phyloP scores from a whole-genome alignment of 2,329 filamentous ascomycete species.

The Polytolypa hystricis region DNA sequence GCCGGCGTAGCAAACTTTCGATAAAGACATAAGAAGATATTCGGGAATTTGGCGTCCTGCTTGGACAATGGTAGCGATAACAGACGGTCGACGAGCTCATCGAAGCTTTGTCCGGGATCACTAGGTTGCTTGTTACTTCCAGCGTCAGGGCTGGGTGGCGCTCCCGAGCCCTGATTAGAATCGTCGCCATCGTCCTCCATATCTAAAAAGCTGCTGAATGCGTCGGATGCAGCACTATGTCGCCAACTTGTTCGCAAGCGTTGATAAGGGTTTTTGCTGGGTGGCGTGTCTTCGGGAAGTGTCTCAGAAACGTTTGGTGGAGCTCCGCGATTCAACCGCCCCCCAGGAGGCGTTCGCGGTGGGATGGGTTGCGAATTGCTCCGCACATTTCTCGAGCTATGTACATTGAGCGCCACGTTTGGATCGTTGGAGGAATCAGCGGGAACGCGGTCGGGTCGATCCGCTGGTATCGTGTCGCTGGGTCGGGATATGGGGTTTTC shows the following conservation, averaged over 20 bases:
- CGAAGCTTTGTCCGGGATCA: constrained; percentile 35
- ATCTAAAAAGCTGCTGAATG: constrained; percentile 32
- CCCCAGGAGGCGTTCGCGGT: constrained; percentile 36
- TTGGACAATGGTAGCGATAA: constrained; percentile 72
- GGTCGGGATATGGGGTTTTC: constrained; percentile 47
- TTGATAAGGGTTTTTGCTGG: constrained; percentile 19
- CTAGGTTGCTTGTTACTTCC: constrained; percentile 23
- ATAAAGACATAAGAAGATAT: constrained; percentile 85
- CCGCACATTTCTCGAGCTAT: constrained; percentile 39
- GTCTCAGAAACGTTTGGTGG: constrained; percentile 10
- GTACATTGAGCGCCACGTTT: constrained; percentile 20
- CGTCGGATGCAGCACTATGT: constrained; percentile 30
- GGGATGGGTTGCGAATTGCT: constrained; percentile 37
- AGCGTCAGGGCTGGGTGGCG: constrained; percentile 19
- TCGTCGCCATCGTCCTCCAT: constrained; percentile 33
- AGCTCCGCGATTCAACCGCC: constrained; percentile 24
- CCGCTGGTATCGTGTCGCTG: constrained; percentile 5
- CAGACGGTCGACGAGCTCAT: constrained; percentile 77
- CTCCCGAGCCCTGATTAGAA: constrained; percentile 11
- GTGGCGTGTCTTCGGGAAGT: constrained; percentile 12
- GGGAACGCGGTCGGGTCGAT: constrained; percentile 8
- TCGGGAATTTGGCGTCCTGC: constrained; percentile 76
- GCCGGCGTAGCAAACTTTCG: constrained; percentile 81
- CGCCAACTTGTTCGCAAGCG: constrained; percentile 28
- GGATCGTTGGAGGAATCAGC: constrained; percentile 8